phyloP scores from a whole-genome alignment of 768 basidiomycete genomes.

The Cytidiella melzeri region DNA sequence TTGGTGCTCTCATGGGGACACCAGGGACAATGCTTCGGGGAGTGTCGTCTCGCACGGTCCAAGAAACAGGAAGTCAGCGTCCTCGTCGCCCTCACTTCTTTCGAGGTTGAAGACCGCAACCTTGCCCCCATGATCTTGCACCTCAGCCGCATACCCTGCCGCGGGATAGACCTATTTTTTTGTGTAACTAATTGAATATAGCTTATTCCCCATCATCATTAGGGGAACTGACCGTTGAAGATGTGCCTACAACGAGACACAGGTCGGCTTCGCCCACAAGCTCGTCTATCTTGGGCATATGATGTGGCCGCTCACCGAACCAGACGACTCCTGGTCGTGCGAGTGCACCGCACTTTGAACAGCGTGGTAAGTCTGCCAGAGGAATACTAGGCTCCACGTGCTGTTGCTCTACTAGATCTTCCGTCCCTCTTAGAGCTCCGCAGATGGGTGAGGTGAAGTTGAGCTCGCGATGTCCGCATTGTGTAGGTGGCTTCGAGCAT shows the following conservation, averaged over 20 bases:
- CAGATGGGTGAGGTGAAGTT: slow-evolving; percentile 26
- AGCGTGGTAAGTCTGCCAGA: slow-evolving; percentile 24
- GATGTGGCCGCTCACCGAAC: slow-evolving; percentile 32
- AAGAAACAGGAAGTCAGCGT: slow-evolving; percentile 45
- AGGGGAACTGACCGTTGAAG: slow-evolving; percentile 26
- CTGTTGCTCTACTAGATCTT: slow-evolving; percentile 23
- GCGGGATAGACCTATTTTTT: slow-evolving; percentile 28
- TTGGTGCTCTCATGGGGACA: too few species aligned
- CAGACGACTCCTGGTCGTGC: slow-evolving; percentile 36
- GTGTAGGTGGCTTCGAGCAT: slow-evolving; percentile 39
- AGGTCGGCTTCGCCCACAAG: slow-evolving; percentile 27
- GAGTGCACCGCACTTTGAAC: slow-evolving; percentile 26
- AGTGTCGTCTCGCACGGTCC: slow-evolving; percentile 44
- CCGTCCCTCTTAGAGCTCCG: slow-evolving; percentile 17
- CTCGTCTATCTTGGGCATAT: slow-evolving; percentile 24
- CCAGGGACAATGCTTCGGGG: slow-evolving; percentile 31
- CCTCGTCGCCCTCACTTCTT: slow-evolving; percentile 28
- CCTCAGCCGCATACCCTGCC: slow-evolving; percentile 22
- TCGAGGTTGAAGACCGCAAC: slow-evolving; percentile 33
- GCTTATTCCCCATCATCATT: not conserved
- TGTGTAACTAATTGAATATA: not conserved
- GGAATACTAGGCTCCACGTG: slow-evolving; percentile 27
- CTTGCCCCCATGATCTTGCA: slow-evolving; percentile 27
- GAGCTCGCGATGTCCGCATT: slow-evolving; percentile 36
- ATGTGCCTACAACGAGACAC: slow-evolving; percentile 35